Base-by-base conservation (phyloP, 148 eudicot genomes). In the Spergularia marina region DNA sequence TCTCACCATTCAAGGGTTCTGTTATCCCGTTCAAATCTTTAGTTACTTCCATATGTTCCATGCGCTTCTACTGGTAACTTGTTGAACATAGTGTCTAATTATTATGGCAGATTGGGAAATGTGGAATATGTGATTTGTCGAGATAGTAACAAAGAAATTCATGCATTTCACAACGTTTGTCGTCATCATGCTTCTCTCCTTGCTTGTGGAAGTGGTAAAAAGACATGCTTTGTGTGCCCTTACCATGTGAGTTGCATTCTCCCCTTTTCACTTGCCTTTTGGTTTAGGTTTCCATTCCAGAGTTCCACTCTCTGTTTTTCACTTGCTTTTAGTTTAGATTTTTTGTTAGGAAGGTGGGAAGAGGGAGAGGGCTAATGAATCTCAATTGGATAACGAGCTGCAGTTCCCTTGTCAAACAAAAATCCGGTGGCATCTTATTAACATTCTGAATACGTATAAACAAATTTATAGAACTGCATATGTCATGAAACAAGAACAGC, bases 111-210 rank as follows among this genome's bases (percentile, higher is more conserved):
- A 84, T 86, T 95, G 86, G 98, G 97, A 74, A 84, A 78, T 74
- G 84, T 89, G 62, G 98, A 95, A 57, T 92, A 87, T 80, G 91
- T 95, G 57, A 89, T 92, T 47, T 95, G 94, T 78, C 90, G 91
- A 21, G 94, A 90, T 83, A 83, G 76, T 74, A 76, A 79, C 39
- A 96, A 94, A 11, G 70, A 79, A 67, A 67, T 95, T 54, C 86
- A 65, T 74, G 97, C 92, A 36, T 95, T 92, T 85, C 98, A 95
- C 83, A 95, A 95, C 77, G 98, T 90, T 53, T 95, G 98, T 78
- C 94, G 98, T 67, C 99, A 95, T 86, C 99, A 91, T 84, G 99
- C 96, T 34, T 92, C 98, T 59, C 76, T 89, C 83, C 76, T 95
- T 76, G 96, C 92, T 68, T 84, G 75, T 55, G 97, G 94, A 70